Evolutionary conservation across 768 basidiomycete species (phyloP), one percentile per base, ranked within the genome.

Genomic region (Suillus subalutaceus): DNA sequence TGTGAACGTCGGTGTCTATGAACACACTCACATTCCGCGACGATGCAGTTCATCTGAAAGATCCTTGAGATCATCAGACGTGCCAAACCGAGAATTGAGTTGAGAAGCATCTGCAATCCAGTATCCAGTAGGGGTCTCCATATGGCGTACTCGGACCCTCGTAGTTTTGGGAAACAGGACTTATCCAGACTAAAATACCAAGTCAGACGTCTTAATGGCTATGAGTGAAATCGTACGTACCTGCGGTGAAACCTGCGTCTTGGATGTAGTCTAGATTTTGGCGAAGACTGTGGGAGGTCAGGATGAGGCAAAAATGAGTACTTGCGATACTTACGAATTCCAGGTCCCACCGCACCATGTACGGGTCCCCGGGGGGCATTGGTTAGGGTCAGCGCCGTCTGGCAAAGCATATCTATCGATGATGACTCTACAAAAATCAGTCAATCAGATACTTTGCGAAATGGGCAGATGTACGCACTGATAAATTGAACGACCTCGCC

Each of bases 331-430:
- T 67, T 50, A 83, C 83, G 86, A 82, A 62, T 85, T 87, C 91
- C 92, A 94, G n/a, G 88, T 92, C 6, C 93, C 92, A n/a, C 93
- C 93, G 67, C 93, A 95, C 82, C 87, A 93, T 1, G 89, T 90
- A 72, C 87, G 90, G 26, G 81, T 73, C 35, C 75, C 80, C 6
- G 86, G 83, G 70, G 90, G 81, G 73, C 92, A 93, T 60, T 81
- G 72, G 65, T 78, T 83, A 41, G 78, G 75, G 72, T 84, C 79
- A 1, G 86, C 79, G n/a, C 84, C 85, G 0, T 79, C 72, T 10
- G 88, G 86, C 13, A 92, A 82, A 20, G 92, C 91, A 73, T 86
- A 95, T 50, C 93, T 88, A 75, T 94, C 92, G 3, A 87, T 88
- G 64, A 93, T 85, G 67, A 92, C 72, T 75, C 90, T 90, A 66